A percentile compares a stretch with the other conserved stretches of the same genome.
phyloP scores from a whole-genome alignment of 1,139 yeast species.

The Yarrowia galli region DNA sequence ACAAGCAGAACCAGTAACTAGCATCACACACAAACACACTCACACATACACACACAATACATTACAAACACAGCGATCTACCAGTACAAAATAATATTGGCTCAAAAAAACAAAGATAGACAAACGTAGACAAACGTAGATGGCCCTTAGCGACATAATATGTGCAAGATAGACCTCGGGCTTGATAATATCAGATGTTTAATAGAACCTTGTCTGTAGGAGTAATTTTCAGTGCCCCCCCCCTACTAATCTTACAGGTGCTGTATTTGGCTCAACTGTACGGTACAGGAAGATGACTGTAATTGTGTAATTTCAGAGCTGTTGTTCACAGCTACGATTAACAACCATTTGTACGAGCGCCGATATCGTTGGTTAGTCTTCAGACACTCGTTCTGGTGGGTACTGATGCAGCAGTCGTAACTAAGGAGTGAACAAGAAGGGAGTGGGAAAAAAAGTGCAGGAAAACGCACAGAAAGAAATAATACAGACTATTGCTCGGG shows the following conservation, averaged over 20 bases:
- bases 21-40: not conserved
- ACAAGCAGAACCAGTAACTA: constrained; percentile 45
- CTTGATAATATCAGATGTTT: not conserved
- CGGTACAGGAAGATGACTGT: no score
- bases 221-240: no score
- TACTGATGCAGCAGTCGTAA: no score
- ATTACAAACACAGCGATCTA: not conserved
- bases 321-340: no score
- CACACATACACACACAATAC: not conserved
- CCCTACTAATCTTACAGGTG: no score
- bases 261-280: no score
- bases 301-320: no score
- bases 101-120: no score
- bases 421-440: not conserved
- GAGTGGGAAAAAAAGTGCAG: not conserved
- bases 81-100: not conserved
- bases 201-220: not conserved
- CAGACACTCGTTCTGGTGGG: not conserved
- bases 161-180: not conserved
- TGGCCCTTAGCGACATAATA: not conserved
- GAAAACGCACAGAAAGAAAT: not conserved
- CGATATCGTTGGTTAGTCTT: no score
- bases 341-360: no score
- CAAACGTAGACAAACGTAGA: not conserved
- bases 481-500: not conserved